Base-by-base conservation (phyloP, 2,329 filamentous ascomycete genomes). In the Arthroderma uncinatum region DNA sequence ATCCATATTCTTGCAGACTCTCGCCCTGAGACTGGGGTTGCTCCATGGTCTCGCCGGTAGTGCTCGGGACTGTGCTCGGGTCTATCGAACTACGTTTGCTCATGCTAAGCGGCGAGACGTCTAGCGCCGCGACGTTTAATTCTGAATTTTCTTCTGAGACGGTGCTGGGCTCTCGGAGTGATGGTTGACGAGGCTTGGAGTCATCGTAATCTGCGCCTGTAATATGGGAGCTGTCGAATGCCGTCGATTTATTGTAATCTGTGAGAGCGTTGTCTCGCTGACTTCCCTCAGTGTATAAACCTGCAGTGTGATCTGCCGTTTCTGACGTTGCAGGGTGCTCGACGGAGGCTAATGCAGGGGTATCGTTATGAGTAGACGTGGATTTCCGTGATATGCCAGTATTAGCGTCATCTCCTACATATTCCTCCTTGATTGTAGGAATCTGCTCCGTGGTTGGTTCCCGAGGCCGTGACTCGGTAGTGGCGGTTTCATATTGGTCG, bases 391-490 rank as follows among this genome's bases (percentile, higher is more conserved):
- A n/a, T n/a, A n/a, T n/a, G n/a, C n/a, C n/a, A n/a, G n/a, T n/a
- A n/a, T n/a, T n/a, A n/a, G 19, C 19, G 10, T 42, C 9, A n/a
- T 5, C 44, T 8, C 21, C 21, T 44, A 34, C 16, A 19, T 39
- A n/a, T 57, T 53, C 50, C 21, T 84, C 80, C 25, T 73, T 72
- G 61, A 83, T 83, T 0, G 77, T 77, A 40, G 80, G 77, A 2
- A 80, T 80, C 52, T 71, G 68, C 61, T 70, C 62, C 60, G 73
- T 61, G 58, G 68, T 62, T 64, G 65, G 39, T 40, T 73, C 73
- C 37, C 73, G 73, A 55, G 61, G 62, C 47, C 70, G 63, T 12
- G 61, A 61, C 47, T 67, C 65, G 8, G 68, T 71, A 52, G 70
- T 69, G 58, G 78, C 78, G 4, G 79, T 75, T 21, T 14, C 44